Percentiles rank a stretch among this genome's conserved stretches.
Evolutionary conservation across 2,329 filamentous ascomycete species (phyloP).

Genomic region (Colletotrichum tofieldiae): DNA sequence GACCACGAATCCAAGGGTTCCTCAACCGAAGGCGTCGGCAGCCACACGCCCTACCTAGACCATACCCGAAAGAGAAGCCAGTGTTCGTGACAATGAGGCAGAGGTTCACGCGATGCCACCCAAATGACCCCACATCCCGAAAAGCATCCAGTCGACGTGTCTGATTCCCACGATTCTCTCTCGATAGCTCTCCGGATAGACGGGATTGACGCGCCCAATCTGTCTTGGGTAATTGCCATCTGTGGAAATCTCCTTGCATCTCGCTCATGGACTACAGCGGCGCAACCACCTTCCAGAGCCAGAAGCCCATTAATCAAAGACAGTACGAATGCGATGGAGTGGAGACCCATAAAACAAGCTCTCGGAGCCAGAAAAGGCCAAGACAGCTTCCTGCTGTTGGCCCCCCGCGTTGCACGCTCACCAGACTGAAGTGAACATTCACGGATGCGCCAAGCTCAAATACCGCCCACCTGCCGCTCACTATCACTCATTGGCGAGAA

Average conservation of each 20-base stretch:
- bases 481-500: too few relatives aligned
- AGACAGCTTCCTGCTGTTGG: not conserved
- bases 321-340: not conserved
- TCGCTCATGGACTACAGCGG: not conserved
- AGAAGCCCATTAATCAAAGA: not conserved
- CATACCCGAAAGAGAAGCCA: not conserved
- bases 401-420: not conserved
- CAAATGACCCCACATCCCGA: not conserved
- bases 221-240: too few relatives aligned
- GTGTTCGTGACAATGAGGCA: too few relatives aligned
- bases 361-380: not conserved
- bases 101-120: not conserved
- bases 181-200: not conserved
- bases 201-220: not conserved
- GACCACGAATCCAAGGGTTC: not conserved
- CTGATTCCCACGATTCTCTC: too few relatives aligned
- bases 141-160: not conserved
- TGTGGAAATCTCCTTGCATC: not conserved
- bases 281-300: not conserved
- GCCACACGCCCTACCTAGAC: not conserved
- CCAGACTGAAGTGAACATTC: not conserved
- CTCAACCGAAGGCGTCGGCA: not conserved
- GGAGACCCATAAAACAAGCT: constrained; percentile 4
- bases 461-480: constrained; percentile 15
- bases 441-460: constrained; percentile 15